A percentile compares a stretch with the other conserved stretches of the same genome.
Conservation (phyloP, 768 basidiomycete genomes). For the Termitomyces bulborhizus region DNA sequence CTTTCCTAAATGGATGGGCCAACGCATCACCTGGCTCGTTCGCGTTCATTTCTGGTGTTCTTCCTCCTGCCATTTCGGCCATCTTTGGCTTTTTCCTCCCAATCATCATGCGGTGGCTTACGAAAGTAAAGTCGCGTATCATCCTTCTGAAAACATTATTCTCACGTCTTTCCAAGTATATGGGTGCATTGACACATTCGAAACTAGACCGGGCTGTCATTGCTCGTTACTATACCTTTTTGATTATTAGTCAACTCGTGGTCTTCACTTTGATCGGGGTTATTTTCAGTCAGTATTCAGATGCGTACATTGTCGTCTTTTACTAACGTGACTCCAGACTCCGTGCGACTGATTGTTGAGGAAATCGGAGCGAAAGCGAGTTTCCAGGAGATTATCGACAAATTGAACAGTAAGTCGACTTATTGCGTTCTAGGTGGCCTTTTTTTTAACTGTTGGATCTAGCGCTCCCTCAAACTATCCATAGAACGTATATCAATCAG, state of each 20-base stretch:
- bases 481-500: constrained; percentile 87
- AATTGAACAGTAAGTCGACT: constrained; percentile 35
- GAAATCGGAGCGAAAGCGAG: constrained; percentile 38
- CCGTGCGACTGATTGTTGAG: constrained; percentile 36
- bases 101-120: constrained; percentile 85
- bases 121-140: constrained; percentile 47
- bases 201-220: constrained; percentile 86
- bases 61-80: constrained; percentile 85
- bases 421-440: background rate
- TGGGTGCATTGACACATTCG: constrained; percentile 63
- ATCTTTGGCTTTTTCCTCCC: constrained; percentile 90
- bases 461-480: constrained; percentile 71
- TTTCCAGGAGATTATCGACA: constrained; percentile 38
- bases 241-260: constrained; percentile 89
- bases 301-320: background rate
- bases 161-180: constrained; percentile 51
- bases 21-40: constrained; percentile 59
- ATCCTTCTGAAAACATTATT: constrained; percentile 36
- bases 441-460: background rate
- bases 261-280: constrained; percentile 94
- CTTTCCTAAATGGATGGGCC: constrained; percentile 72
- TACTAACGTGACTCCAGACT: constrained; percentile 21
- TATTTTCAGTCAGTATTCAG: constrained; percentile 70
- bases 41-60: constrained; percentile 83
- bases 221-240: constrained; percentile 89